Percentiles rank a stretch among this genome's conserved stretches.
These are phyloP conservation scores for Naematelia aurantialba DNA, from an alignment of 768 basidiomycete species.

Conservation along the genomic window DNA sequence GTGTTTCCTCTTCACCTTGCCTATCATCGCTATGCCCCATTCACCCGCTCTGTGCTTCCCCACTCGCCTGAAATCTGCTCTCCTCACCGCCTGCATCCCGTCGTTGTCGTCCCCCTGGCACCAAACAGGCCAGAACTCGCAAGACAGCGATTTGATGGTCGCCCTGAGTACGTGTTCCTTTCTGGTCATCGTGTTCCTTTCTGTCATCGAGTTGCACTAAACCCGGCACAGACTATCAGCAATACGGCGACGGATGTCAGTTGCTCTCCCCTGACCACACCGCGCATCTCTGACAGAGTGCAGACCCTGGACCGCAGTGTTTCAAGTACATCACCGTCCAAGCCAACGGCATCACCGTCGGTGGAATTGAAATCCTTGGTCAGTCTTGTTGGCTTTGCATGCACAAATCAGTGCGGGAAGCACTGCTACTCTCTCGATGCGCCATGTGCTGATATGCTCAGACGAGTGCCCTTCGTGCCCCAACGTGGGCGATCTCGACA, in stretches of 20 bases:
- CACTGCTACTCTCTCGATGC: too few species aligned
- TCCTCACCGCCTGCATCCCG: too few species aligned
- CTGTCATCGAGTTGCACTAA: not conserved
- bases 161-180: constrained; percentile 26
- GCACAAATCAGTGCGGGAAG: too few species aligned
- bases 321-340: constrained; percentile 40
- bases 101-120: too few species aligned
- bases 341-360: constrained; percentile 33
- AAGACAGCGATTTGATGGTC: constrained; percentile 36
- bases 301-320: constrained; percentile 45
- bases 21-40: not conserved
- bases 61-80: too few species aligned
- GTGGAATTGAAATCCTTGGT: constrained; percentile 36
- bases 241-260: constrained; percentile 43
- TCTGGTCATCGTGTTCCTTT: not conserved
- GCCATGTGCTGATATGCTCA: not conserved
- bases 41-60: not conserved
- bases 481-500: constrained; percentile 34
- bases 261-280: not conserved
- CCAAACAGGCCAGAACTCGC: constrained; percentile 34
- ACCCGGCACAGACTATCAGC: constrained; percentile 21
- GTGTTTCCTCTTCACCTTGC: not conserved
- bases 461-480: constrained; percentile 45
- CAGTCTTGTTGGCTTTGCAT: constrained; percentile 3
- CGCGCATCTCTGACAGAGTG: not conserved